Percentiles rank a stretch among this genome's conserved stretches.
Evolutionary conservation across 202 grass and related monocot species (phyloP).

Genomic region (Zoysia matrella): DNA sequence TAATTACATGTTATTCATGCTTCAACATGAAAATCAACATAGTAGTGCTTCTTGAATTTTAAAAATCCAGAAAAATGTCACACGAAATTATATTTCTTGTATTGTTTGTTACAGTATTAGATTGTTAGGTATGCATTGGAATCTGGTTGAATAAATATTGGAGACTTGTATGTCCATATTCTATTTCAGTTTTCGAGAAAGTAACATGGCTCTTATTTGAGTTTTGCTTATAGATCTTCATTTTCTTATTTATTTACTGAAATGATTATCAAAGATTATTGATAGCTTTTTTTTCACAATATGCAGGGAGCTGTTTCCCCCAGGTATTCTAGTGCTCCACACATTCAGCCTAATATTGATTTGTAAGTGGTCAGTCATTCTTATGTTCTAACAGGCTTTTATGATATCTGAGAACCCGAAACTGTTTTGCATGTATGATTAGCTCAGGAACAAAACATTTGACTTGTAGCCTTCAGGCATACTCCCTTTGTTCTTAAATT

Average conservation of each 20-base stretch:
- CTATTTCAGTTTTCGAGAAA: neutral
- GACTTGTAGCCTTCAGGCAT: neutral
- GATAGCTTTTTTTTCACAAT: constrained; percentile 25
- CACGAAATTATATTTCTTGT: constrained; percentile 11
- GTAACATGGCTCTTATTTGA: constrained; percentile 23
- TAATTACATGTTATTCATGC: constrained; percentile 18
- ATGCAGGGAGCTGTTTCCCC: constrained; percentile 40
- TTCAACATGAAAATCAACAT: constrained; percentile 3
- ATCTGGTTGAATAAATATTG: constrained; percentile 16
- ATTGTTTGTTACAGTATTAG: constrained; percentile 12
- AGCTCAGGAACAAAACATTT: constrained; percentile 9
- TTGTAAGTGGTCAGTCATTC: constrained; percentile 47
- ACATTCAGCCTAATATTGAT: constrained; percentile 55
- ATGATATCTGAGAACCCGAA: constrained; percentile 12
- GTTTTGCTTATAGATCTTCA: constrained; percentile 18
- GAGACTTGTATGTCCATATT: constrained; percentile 9
- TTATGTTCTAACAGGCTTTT: neutral
- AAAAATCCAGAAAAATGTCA: neutral
- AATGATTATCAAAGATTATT: constrained; percentile 24
- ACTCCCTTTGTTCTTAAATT: too few species aligned
- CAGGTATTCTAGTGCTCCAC: constrained; percentile 37
- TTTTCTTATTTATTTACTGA: constrained; percentile 33
- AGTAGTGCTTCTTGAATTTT: neutral
- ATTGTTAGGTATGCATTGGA: constrained; percentile 22
- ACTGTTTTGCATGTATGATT: constrained; percentile 29